These are phyloP conservation scores for Pseudocercospora ulei DNA, from an alignment of 2,329 filamentous ascomycete species.

Conservation along the genomic window DNA sequence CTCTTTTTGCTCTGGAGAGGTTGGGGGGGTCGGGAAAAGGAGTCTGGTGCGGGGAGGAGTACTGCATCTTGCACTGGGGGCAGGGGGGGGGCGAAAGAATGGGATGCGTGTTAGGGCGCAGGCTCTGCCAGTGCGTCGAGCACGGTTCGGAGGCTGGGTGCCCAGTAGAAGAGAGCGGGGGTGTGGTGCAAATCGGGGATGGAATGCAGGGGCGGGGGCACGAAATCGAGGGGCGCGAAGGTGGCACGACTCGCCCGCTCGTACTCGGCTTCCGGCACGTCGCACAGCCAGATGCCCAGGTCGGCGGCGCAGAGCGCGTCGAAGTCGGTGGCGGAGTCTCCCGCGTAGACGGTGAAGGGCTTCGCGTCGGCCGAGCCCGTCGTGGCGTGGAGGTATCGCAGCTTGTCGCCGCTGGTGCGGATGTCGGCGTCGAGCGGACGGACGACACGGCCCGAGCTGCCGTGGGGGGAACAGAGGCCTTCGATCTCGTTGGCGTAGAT, in stretches of 20 bases:
- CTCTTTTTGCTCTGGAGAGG: too few species aligned
- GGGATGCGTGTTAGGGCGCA: too few species aligned
- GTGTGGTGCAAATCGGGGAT: neutral
- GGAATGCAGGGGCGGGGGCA: conserved; percentile 11
- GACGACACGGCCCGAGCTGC: conserved; percentile 29
- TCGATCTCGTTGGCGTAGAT: conserved; percentile 35
- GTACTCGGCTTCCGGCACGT: conserved; percentile 16
- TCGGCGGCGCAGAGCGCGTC: conserved; percentile 40
- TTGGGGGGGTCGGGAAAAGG: too few species aligned
- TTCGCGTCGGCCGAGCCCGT: neutral
- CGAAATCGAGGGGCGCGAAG: conserved; percentile 23
- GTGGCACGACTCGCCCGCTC: conserved; percentile 16
- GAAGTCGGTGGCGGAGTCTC: conserved; percentile 43
- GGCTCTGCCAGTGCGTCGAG: neutral
- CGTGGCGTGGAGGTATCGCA: conserved; percentile 24
- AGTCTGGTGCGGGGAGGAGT: too few species aligned
- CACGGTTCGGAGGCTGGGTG: conserved; percentile 13
- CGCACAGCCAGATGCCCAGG: conserved; percentile 38
- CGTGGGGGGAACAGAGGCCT: conserved; percentile 23
- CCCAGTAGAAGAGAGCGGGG: conserved; percentile 19
- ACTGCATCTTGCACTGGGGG: too few species aligned
- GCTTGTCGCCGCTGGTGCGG: conserved; percentile 39
- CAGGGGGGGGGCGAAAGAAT: too few species aligned
- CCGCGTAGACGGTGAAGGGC: conserved; percentile 37
- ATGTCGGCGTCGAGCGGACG: conserved; percentile 25